Evolutionary conservation across 768 basidiomycete genomes (phyloP).

Genomic region (Tricholoma matsutake): DNA sequence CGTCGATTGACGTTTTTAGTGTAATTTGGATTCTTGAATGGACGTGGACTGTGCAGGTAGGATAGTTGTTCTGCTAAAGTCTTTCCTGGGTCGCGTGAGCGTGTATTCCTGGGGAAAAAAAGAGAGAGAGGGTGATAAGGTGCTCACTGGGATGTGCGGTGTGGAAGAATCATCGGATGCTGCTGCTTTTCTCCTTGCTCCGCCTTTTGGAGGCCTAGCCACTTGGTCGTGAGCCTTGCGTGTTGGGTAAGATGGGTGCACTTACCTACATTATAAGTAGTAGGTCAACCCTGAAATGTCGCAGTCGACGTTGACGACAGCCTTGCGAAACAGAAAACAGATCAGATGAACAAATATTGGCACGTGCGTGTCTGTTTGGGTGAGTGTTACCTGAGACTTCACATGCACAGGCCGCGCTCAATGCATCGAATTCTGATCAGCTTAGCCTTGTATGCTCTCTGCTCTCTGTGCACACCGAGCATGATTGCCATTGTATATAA

Average conservation of each 20-base stretch:
- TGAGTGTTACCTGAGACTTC: no score
- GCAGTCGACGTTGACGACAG: no score
- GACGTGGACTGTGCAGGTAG: constrained; percentile 62
- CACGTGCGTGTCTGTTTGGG: no score
- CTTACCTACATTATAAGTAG: background rate
- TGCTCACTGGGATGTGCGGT: constrained; percentile 39
- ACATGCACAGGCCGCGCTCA: no score
- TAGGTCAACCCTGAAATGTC: no score
- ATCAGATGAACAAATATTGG: no score
- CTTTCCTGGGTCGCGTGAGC: constrained; percentile 33
- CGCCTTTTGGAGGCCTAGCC: constrained; percentile 44
- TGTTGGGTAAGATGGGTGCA: background rate
- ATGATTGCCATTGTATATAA: no score
- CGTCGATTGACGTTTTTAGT: constrained; percentile 68
- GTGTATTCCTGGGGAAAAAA: background rate
- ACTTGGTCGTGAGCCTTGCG: background rate
- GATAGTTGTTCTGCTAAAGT: constrained; percentile 74
- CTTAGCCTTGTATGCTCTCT: no score
- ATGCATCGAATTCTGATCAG: no score
- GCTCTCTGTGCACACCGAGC: no score
- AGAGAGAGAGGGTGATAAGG: no score
- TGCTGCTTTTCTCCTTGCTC: constrained; percentile 36
- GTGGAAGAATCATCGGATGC: constrained; percentile 44
- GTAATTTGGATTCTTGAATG: constrained; percentile 76
- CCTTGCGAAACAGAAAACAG: no score